A percentile compares a stretch with the other conserved stretches of the same genome.
Conservation (phyloP, 805 yeast genomes). For the Yarrowia sp. region DNA sequence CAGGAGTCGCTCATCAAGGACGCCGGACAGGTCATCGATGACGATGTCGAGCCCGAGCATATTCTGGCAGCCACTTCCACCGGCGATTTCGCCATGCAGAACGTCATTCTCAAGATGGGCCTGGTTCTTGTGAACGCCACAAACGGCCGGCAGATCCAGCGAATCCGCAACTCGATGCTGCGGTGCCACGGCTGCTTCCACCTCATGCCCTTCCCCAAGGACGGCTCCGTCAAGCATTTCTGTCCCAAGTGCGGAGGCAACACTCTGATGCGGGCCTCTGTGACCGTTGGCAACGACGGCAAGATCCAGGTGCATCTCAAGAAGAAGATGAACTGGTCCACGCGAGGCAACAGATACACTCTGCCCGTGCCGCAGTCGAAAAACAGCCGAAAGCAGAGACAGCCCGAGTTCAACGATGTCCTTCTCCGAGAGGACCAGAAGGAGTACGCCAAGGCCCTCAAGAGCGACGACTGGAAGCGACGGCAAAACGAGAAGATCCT, state of each 20-base stretch:
- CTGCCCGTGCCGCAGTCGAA: conserved; percentile 86
- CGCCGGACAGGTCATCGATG: conserved; percentile 56
- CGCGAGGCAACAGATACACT: conserved; percentile 77
- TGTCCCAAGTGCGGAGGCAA: conserved; percentile 95
- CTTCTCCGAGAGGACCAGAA: conserved; percentile 89
- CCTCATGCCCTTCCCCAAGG: conserved; percentile 72
- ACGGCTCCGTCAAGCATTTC: conserved; percentile 71
- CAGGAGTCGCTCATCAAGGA: conserved; percentile 68
- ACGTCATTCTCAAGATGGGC: conserved; percentile 89
- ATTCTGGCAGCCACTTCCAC: conserved; percentile 83
- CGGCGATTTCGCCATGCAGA: conserved; percentile 97
- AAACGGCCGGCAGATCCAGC: conserved; percentile 80
- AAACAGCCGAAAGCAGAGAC: conserved; percentile 52
- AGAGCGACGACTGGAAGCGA: conserved; percentile 83
- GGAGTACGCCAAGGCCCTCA: conserved; percentile 84
- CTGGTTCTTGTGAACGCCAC: conserved; percentile 77
- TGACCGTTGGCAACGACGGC: conserved; percentile 78
- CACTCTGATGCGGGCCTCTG: conserved; percentile 86
- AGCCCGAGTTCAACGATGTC: conserved; percentile 53
- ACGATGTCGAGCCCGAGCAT: conserved; percentile 38
- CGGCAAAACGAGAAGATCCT: conserved; percentile 80
- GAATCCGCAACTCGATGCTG: conserved; percentile 87
- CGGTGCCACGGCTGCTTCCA: conserved; percentile 97
- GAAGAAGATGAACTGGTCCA: conserved; percentile 89
- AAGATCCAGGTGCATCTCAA: conserved; percentile 83